Conservation (phyloP, 106 monocot species). For the Agapanthus africanus region DNA sequence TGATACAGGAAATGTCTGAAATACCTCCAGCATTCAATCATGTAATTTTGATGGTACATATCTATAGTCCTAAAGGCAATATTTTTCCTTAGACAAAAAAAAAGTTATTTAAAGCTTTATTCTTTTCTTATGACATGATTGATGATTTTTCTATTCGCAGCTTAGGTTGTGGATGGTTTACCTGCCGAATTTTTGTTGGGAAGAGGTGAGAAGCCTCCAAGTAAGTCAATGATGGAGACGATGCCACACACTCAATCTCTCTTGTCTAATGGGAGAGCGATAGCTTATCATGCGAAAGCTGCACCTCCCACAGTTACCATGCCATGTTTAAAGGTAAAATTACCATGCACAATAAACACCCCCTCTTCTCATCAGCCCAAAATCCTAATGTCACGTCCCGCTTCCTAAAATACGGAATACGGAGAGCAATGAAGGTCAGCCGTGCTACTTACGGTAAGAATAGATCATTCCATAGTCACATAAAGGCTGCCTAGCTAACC, state of each 20-base stretch:
- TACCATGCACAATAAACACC: too few relatives aligned
- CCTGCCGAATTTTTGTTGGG: constrained; percentile 95
- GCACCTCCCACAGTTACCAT: constrained; percentile 98
- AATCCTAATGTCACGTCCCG: too few relatives aligned
- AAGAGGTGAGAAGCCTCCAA: constrained; percentile 45
- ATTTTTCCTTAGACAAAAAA: too few relatives aligned
- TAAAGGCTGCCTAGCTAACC: too few relatives aligned
- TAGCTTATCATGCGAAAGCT: constrained; percentile 86
- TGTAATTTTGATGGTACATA: constrained; percentile 73
- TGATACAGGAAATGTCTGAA: constrained; percentile 58
- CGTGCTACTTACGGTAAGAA: too few relatives aligned
- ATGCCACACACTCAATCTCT: constrained; percentile 91
- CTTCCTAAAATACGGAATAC: too few relatives aligned
- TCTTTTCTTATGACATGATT: neutral
- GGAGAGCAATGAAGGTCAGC: too few relatives aligned
- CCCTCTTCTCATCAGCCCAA: too few relatives aligned
- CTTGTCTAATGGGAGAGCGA: constrained; percentile 48
- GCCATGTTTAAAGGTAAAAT: constrained; percentile 84
- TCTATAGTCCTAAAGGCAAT: constrained; percentile 5
- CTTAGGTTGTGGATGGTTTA: constrained; percentile 93
- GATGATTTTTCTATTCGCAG: neutral
- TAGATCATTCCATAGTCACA: too few relatives aligned
- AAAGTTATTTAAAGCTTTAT: too few relatives aligned
- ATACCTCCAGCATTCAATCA: constrained; percentile 69
- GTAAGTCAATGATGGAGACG: constrained; percentile 43